Evolutionary conservation across 1,284 basidiomycete species (phyloP), one percentile per base, ranked within the genome.

Genomic region (Agaricales sp.): DNA sequence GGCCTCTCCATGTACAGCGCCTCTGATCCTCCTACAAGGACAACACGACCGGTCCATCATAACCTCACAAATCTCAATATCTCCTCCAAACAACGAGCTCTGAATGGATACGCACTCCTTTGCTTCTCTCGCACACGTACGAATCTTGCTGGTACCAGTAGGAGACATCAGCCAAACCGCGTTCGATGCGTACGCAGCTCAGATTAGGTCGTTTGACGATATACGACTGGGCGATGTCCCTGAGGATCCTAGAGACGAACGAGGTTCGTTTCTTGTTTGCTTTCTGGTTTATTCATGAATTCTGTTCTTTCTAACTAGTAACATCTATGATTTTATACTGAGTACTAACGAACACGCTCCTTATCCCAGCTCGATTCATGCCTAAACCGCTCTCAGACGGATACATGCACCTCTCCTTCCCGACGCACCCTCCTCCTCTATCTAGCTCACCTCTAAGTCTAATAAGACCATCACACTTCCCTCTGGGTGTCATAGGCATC

Each of bases 221-320:
- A 76, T 92, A 53, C 75, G 82, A 46, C 70, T 92, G 20, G 79
- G 78, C 24, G 90, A 92, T 59, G 82, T 92, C 48, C 86, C 87
- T 16, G 75, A 82, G 22, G 84, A 86, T 60, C 73, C 75, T 41
- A 82, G 80, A 61, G 86, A 87, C 59, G 86, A 89, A 53, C 74
- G 76, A 75, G 85, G 88, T 87, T 55, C 55, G 71, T 58, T 46
- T 37, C 45, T 43, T 48, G 46, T 11, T 20, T 39, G 19, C 37
- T 48, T 19, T 4, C 43, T 25, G 22, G 52, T 22, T 3, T 45
- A 14, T 50, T 12, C 21, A 41, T 16, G n/a, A 26, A 3, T 24
- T 19, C 48, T 54, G 30, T 18, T 12, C 8, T 14, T 48, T 18
- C 18, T 44, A 22, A 8, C n/a, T n/a, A n/a, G n/a, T n/a, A n/a